A percentile compares a stretch with the other conserved stretches of the same genome.
phyloP scores from a whole-genome alignment of 2,329 filamentous ascomycete species.

The Cladosporium sp. region DNA sequence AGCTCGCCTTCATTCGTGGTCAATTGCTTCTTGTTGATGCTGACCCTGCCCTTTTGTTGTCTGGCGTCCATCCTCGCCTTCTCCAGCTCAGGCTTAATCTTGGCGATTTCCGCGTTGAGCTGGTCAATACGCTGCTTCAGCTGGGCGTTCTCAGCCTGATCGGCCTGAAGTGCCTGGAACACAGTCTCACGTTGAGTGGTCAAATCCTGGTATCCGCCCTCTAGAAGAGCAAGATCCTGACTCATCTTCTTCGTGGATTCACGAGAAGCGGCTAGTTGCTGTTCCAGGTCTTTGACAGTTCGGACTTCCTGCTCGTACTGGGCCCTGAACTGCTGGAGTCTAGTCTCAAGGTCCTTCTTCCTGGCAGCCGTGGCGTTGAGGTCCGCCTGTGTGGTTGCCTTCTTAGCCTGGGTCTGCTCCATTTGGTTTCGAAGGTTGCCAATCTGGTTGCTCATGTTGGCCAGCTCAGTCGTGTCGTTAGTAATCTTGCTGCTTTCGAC shows the following conservation, averaged over 20 bases:
- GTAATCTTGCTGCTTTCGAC: constrained; percentile 86
- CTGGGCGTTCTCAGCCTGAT: constrained; percentile 82
- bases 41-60: constrained; percentile 92
- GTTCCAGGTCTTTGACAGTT: constrained; percentile 79
- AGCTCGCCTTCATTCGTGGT: constrained; percentile 84
- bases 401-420: constrained; percentile 86
- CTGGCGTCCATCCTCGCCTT: constrained; percentile 89
- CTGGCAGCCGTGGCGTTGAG: constrained; percentile 78
- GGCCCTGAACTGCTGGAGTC: constrained; percentile 79
- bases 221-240: constrained; percentile 78
- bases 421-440: constrained; percentile 88
- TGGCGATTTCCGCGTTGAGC: constrained; percentile 77
- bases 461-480: constrained; percentile 86
- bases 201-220: constrained; percentile 77
- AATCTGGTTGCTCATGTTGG: constrained; percentile 95
- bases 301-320: constrained; percentile 94
- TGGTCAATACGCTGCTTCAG: constrained; percentile 86
- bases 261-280: constrained; percentile 73
- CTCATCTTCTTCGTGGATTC: constrained; percentile 83
- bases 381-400: constrained; percentile 75
- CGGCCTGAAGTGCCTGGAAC: constrained; percentile 71
- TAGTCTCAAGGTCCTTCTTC: constrained; percentile 89
- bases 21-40: constrained; percentile 98
- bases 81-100: constrained; percentile 86
- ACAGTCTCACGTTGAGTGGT: constrained; percentile 80